A percentile compares a stretch with the other conserved stretches of the same genome.
These are phyloP conservation scores for Simplicillium sp. DNA, from an alignment of 2,329 filamentous ascomycete genomes.

Conservation along the genomic window DNA sequence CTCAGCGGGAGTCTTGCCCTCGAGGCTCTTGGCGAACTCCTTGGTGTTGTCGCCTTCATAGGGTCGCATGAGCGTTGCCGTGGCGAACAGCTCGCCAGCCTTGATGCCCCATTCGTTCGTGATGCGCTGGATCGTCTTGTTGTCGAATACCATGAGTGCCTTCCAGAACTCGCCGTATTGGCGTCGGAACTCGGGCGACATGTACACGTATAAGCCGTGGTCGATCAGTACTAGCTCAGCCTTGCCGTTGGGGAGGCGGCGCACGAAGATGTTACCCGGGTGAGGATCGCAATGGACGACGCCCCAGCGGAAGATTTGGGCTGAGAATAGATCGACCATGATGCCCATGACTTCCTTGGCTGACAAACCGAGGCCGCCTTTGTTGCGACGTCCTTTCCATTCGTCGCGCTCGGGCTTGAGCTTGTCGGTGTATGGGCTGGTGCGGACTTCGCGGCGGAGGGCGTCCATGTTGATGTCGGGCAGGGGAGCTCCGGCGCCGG, in stretches of 20 bases:
- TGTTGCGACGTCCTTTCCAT: conserved; percentile 65
- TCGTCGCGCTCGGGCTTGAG: conserved; percentile 72
- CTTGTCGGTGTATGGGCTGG: conserved; percentile 43
- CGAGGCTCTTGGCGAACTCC: conserved; percentile 57
- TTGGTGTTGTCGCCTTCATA: conserved; percentile 68
- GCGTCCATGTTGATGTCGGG: conserved; percentile 36
- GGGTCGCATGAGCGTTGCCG: conserved; percentile 78
- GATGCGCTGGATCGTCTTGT: conserved; percentile 63
- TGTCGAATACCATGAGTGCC: conserved; percentile 86
- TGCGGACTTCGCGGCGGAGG: conserved; percentile 34
- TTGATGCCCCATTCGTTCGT: conserved; percentile 79
- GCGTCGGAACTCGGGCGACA: conserved; percentile 72
- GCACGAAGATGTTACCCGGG: conserved; percentile 94
- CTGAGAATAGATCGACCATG: conserved; percentile 93
- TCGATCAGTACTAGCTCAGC: conserved; percentile 93
- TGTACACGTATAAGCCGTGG: conserved; percentile 91
- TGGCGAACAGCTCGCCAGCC: conserved; percentile 84
- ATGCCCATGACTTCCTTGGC: conserved; percentile 88
- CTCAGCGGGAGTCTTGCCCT: conserved; percentile 50
- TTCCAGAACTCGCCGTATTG: conserved; percentile 93
- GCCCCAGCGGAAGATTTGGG: conserved; percentile 96
- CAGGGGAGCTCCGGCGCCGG: conserved; percentile 63
- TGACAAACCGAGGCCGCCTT: conserved; percentile 75
- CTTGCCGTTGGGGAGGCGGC: conserved; percentile 70
- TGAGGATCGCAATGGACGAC: conserved; percentile 95